Evolutionary conservation across 345 rosid species (phyloP).

Genomic region (Atalantia buxifolia): DNA sequence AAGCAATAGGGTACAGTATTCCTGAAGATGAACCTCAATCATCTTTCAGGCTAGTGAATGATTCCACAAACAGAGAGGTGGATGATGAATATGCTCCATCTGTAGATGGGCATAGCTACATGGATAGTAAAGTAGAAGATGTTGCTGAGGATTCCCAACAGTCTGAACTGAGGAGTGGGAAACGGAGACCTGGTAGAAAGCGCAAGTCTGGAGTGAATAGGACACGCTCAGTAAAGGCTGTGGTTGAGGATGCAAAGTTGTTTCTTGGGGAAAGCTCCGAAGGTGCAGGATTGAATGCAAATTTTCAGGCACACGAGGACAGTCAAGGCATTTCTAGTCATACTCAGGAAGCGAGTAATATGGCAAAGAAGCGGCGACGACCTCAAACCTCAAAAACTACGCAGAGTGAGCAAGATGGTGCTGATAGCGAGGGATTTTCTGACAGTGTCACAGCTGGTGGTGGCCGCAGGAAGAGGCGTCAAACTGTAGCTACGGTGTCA

Average conservation of each 20-base stretch:
- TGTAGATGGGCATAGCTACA: conserved; percentile 47
- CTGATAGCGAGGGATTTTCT: conserved; percentile 61
- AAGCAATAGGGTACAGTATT: conserved; percentile 13
- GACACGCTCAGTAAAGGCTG: conserved; percentile 46
- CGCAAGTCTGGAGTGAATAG: conserved; percentile 47
- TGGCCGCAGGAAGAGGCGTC: conserved; percentile 67
- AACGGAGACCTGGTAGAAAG: conserved; percentile 43
- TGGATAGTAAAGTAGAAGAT: conserved; percentile 46
- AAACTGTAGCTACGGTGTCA: conserved; percentile 32
- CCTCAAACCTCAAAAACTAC: conserved; percentile 37
- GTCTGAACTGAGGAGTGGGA: conserved; percentile 42
- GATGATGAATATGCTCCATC: conserved; percentile 44
- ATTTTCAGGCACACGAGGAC: conserved; percentile 29
- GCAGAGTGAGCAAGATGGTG: conserved; percentile 50
- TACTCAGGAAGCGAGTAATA: conserved; percentile 33
- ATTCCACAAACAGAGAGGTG: conserved; percentile 21
- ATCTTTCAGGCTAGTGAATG: conserved; percentile 19
- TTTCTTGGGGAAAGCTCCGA: conserved; percentile 40
- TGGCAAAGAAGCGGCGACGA: conserved; percentile 51
- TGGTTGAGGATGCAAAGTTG: conserved; percentile 53
- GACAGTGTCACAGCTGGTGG: conserved; percentile 59
- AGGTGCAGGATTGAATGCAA: conserved; percentile 26
- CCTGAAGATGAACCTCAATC: conserved; percentile 26
- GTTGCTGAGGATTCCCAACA: conserved; percentile 54
- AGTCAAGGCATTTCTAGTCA: conserved; percentile 32